A percentile compares a stretch with the other conserved stretches of the same genome.
Evolutionary conservation across 257 asterid species (phyloP).

Genomic region (Catharanthus roseus): DNA sequence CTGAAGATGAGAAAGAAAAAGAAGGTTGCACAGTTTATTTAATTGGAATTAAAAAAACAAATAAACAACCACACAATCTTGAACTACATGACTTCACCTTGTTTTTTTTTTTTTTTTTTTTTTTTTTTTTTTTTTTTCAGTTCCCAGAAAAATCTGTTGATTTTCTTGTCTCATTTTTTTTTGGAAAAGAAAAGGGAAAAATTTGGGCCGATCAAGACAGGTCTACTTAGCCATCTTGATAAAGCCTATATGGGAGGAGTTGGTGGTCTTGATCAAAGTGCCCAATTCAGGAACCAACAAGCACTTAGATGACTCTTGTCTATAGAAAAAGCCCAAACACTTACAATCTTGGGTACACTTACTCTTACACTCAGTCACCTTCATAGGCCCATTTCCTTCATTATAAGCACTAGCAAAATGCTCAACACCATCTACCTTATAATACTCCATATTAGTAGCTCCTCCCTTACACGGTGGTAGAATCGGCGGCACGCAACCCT

Average conservation of each 20-base stretch:
- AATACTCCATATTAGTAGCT: conserved; percentile 20
- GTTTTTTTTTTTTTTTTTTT: too few relatives aligned
- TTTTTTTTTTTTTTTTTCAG: too few relatives aligned
- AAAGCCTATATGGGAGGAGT: conserved; percentile 25
- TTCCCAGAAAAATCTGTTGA: too few relatives aligned
- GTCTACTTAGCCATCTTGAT: conserved; percentile 27
- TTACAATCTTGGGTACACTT: conserved; percentile 31
- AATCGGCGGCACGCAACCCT: conserved; percentile 27
- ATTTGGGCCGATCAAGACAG: background rate
- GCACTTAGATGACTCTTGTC: conserved; percentile 27
- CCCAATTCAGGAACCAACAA: conserved; percentile 32
- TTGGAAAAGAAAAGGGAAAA: background rate
- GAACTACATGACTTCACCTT: too few relatives aligned
- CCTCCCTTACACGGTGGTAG: conserved; percentile 31
- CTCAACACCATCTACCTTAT: conserved; percentile 32
- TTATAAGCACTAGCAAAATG: conserved; percentile 32
- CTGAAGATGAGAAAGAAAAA: too few relatives aligned
- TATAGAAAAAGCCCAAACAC: conserved; percentile 36
- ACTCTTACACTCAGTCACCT: conserved; percentile 24
- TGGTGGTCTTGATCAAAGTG: conserved; percentile 20
- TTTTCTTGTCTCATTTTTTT: too few relatives aligned
- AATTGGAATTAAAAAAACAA: too few relatives aligned
- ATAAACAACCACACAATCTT: too few relatives aligned
- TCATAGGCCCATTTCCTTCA: conserved; percentile 35
- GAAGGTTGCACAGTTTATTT: too few relatives aligned